Base-by-base conservation (phyloP, 2,329 filamentous ascomycete species). In the Colletotrichum incanum region DNA sequence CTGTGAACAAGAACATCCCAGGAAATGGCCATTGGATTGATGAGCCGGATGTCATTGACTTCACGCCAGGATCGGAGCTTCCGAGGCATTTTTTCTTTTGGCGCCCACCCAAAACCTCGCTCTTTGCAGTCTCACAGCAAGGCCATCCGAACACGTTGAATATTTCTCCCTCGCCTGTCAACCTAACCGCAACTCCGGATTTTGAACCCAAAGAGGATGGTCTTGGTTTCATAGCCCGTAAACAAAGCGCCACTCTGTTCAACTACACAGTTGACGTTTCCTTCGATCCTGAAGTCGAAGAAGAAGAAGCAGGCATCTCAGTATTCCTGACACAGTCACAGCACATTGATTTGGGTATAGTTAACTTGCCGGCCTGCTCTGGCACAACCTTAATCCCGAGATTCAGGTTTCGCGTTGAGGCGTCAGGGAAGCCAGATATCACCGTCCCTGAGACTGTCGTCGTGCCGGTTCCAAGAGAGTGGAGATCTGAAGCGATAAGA, bases 211-310 rank as follows among this genome's bases (percentile, higher is more conserved):
- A 86, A 65, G 84, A 85, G 3, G 73, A 71, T 20, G 67, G 67
- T 1, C 74, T 70, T 78, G 77, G 87, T 0, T 89, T 91, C 64
- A 80, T 91, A 23, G 86, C 85, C 0, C 82, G 87, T 2, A 82
- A 88, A 4, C 89, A 91, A 75, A 86, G 86, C 12, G 85, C 90
- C 73, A 87, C 88, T 0, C 78, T 89, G 1, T 90, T 90, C 77
- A 85, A 80, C 0, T 90, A 83, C 76, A 82, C 79, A 63, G 82
- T 88, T 9, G 81, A 87, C 71, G 60, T 90, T 1, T 78, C 81
- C 9, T 89, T 86, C 73, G 65, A 75, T 0, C 84, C 87, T 0
- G 75, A 77, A 0, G 69, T 70, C 0, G 56, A 76, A 0, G 82
- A 83, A 0, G 84, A 88, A 67, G 88, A 90, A 77, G 85, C 87